Conservation (phyloP, 148 eudicot species). For the Chenopodium suecicum region DNA sequence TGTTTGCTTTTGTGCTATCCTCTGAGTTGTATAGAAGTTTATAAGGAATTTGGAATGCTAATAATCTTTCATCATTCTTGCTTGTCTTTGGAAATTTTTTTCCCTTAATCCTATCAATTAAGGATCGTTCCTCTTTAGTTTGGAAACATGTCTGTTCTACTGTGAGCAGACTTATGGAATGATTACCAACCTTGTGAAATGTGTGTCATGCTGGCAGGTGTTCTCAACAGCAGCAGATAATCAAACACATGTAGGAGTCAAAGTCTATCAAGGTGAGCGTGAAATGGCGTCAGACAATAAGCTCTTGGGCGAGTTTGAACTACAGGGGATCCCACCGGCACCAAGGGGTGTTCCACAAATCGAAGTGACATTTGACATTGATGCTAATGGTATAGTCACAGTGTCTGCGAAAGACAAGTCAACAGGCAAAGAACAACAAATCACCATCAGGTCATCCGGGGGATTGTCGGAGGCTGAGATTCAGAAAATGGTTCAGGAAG, state of each 20-base stretch:
- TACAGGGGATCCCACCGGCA: slow-evolving; percentile 48
- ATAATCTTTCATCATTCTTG: neutral
- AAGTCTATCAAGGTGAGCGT: slow-evolving; percentile 55
- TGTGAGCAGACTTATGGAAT: neutral
- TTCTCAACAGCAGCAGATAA: slow-evolving; percentile 59
- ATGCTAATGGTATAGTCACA: slow-evolving; percentile 52
- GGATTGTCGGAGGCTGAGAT: slow-evolving; percentile 49
- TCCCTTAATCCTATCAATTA: neutral
- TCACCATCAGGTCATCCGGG: slow-evolving; percentile 48
- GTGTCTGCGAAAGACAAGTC: slow-evolving; percentile 48
- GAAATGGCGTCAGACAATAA: slow-evolving; percentile 53
- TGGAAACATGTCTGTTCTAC: no score
- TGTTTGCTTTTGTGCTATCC: neutral
- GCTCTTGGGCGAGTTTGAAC: slow-evolving; percentile 47
- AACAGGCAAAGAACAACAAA: slow-evolving; percentile 39
- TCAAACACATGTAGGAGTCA: slow-evolving; percentile 49
- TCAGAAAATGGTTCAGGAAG: slow-evolving; percentile 52
- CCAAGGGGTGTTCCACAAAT: slow-evolving; percentile 55
- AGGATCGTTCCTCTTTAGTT: neutral
- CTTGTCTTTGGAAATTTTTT: neutral
- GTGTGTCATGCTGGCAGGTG: slow-evolving; percentile 22
- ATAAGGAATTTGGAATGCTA: neutral
- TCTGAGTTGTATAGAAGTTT: neutral
- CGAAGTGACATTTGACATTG: slow-evolving; percentile 52
- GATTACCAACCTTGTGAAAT: neutral